Conservation (phyloP, 2,329 filamentous ascomycete species). For the Aureobasidium sp. region DNA sequence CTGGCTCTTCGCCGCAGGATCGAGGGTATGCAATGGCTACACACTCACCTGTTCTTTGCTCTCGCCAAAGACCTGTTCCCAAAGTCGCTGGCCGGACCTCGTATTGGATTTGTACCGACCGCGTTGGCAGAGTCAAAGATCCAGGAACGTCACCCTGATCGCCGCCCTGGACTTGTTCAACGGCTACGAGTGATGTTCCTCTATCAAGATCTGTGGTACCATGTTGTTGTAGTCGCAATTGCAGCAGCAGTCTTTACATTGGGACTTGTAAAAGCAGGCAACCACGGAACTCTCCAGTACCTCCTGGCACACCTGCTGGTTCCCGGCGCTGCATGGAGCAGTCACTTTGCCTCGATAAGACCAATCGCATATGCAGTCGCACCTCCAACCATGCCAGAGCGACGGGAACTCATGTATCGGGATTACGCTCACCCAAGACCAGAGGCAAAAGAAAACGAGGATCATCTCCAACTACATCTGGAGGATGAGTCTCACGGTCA, state of each 20-base stretch:
- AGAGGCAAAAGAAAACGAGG: neutral
- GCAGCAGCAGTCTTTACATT: constrained; percentile 20
- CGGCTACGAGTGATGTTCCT: constrained; percentile 34
- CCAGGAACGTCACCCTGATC: constrained; percentile 1
- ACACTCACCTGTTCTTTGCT: neutral
- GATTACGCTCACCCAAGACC: constrained; percentile 43
- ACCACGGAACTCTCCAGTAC: constrained; percentile 33
- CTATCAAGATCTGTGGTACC: constrained; percentile 49
- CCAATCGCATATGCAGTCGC: constrained; percentile 53
- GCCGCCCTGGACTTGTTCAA: neutral
- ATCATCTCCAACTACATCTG: neutral
- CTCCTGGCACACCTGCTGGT: constrained; percentile 39
- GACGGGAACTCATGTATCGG: constrained; percentile 47
- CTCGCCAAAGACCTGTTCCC: constrained; percentile 1
- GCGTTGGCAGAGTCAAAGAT: constrained; percentile 4
- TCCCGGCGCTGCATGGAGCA: constrained; percentile 50
- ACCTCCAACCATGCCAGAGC: constrained; percentile 49
- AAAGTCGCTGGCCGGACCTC: neutral
- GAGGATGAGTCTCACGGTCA: neutral
- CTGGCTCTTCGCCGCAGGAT: neutral
- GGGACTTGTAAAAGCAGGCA: constrained; percentile 45
- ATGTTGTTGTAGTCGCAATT: constrained; percentile 20
- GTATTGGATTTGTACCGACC: neutral
- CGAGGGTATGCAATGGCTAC: neutral
- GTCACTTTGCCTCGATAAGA: neutral